Evolutionary conservation across 176 grass and related monocot genomes (phyloP), one percentile per base, ranked within the genome.

Genomic region (Oryza nivara): DNA sequence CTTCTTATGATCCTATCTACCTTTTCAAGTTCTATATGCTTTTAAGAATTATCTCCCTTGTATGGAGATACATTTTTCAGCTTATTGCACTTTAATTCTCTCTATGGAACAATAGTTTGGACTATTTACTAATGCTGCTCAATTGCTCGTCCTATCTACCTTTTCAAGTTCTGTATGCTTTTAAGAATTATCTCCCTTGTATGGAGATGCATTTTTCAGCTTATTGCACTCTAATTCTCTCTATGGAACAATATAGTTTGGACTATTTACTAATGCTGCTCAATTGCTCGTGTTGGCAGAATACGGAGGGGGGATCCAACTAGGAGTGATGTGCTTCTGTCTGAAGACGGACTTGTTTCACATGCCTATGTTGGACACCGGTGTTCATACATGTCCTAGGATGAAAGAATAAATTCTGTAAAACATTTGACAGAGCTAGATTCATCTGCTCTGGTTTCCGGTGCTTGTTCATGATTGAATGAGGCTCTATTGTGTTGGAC

Each of bases 331-430:
- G 9, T 40, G 28, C 15, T 13, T 5, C 32, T 74, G 71, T 3
- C 8, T 47, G 64, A 80, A 75, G 70, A 26, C 32, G 82, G 36
- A 15, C 41, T 25, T 7, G 1, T 70, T 25, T 36, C 19, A 9
- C 35, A 84, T 45, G 81, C 28, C 65, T 74, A 40, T 15, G 16
- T 41, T 48, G 64, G 76, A 51, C 76, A 70, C 2, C 23, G n/a
- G 26, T 85, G 71, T 76, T 51, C 70, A 61, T 74, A 30, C 63
- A 70, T 85, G 76, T 70, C 41, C 30, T 26, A n/a, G 19, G 3
- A 43, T 71, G 77, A 65, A 65, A 54, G 65, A 85, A 89, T 85
- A 89, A 82, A 67, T 65, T 30, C 1, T 81, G 77, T 76, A 75
- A 43, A 85, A 66, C 78, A 5, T 67, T 67, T 67, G 46, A 52